phyloP scores from a whole-genome alignment of 805 yeast genomes.

The Tanozyma kutaoensis region DNA sequence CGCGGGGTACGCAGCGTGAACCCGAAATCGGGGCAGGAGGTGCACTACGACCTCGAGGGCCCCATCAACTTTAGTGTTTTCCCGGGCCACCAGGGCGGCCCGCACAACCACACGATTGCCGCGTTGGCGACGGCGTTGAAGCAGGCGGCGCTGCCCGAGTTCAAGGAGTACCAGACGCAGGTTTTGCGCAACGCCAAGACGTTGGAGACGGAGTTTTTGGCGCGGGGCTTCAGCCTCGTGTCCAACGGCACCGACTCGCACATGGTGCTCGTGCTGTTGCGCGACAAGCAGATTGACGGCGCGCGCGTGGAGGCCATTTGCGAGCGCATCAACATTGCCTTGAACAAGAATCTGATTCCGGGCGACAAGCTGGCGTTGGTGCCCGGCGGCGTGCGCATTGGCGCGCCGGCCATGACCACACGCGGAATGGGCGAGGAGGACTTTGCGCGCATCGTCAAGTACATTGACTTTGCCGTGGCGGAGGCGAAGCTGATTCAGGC shows the following conservation, averaged over 20 bases:
- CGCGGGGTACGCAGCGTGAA: slow-evolving; percentile 76
- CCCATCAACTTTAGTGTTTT: slow-evolving; percentile 92
- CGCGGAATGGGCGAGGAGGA: slow-evolving; percentile 78
- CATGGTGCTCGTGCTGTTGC: slow-evolving; percentile 73
- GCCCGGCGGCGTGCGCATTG: slow-evolving; percentile 94
- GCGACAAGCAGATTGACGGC: slow-evolving; percentile 77
- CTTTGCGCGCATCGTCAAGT: slow-evolving; percentile 67
- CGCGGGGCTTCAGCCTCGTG: slow-evolving; percentile 64
- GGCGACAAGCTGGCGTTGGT: slow-evolving; percentile 92
- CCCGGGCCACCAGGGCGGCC: slow-evolving; percentile 99
- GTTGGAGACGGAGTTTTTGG: slow-evolving; percentile 55
- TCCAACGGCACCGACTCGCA: slow-evolving; percentile 94
- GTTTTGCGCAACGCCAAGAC: slow-evolving; percentile 73
- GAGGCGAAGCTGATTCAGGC: slow-evolving; percentile 46
- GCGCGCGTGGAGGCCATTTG: slow-evolving; percentile 88
- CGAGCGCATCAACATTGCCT: slow-evolving; percentile 85
- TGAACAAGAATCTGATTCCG: slow-evolving; percentile 92
- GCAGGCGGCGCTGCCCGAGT: slow-evolving; percentile 84
- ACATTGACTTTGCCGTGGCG: slow-evolving; percentile 64
- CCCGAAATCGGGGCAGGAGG: slow-evolving; percentile 73
- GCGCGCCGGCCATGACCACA: slow-evolving; percentile 98
- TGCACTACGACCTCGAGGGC: slow-evolving; percentile 76
- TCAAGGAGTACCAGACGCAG: slow-evolving; percentile 69
- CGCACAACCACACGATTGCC: slow-evolving; percentile 95
- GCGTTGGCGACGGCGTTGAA: slow-evolving; percentile 92